phyloP scores from a whole-genome alignment of 2,329 filamentous ascomycete species.

The Botrytis sinoallii region DNA sequence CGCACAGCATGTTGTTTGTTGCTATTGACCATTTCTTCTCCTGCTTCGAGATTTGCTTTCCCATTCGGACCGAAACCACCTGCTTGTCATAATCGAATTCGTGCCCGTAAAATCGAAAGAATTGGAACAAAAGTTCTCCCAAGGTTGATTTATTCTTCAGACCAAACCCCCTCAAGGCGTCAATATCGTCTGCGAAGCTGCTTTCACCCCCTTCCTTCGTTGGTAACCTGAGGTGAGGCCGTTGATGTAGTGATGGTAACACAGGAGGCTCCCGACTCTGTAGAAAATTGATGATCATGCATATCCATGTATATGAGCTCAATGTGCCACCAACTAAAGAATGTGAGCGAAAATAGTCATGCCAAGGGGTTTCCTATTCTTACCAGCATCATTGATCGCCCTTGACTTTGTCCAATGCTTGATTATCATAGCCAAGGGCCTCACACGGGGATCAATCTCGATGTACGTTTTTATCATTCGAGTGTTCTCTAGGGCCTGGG shows the following conservation, averaged over 20 bases:
- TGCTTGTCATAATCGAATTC: slow-evolving; percentile 86
- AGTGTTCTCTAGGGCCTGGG: slow-evolving; percentile 89
- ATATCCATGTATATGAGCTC: slow-evolving; percentile 99
- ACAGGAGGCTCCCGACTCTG: slow-evolving; percentile 83
- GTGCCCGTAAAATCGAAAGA: slow-evolving; percentile 92
- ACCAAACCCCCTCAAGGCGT: slow-evolving; percentile 71
- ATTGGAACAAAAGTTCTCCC: slow-evolving; percentile 86
- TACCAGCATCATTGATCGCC: slow-evolving; percentile 94
- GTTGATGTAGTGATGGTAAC: slow-evolving; percentile 79
- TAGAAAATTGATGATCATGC: slow-evolving; percentile 93
- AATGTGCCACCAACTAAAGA: slow-evolving; percentile 80
- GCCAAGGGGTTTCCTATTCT: slow-evolving; percentile 45
- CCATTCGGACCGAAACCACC: slow-evolving; percentile 81
- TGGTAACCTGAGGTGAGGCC: slow-evolving; percentile 58
- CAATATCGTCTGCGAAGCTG: slow-evolving; percentile 83
- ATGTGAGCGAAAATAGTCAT: slow-evolving; percentile 24
- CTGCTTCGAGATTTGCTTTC: slow-evolving; percentile 72
- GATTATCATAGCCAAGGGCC: slow-evolving; percentile 91
- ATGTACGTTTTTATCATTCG: slow-evolving; percentile 98
- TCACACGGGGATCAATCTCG: slow-evolving; percentile 83
- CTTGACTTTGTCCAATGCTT: slow-evolving; percentile 95
- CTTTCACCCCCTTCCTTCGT: slow-evolving; percentile 64
- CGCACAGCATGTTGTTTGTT: slow-evolving; percentile 80
- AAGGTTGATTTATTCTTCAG: slow-evolving; percentile 75
- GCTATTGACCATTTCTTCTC: slow-evolving; percentile 85